Evolutionary conservation across 495 filamentous ascomycete genomes (phyloP).

Genomic region (Cetradonia linearis): DNA sequence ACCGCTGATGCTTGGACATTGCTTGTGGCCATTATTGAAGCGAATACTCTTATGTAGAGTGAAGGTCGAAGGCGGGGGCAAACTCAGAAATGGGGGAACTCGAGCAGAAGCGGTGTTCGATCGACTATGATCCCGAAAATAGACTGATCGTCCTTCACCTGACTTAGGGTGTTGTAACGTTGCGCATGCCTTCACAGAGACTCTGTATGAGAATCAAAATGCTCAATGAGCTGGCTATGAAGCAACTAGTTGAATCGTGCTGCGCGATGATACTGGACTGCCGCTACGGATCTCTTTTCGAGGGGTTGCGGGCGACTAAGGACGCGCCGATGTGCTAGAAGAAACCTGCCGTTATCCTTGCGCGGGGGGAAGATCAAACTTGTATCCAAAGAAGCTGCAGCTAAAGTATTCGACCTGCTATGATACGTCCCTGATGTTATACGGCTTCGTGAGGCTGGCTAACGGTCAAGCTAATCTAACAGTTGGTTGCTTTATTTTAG

Average conservation of each 20-base stretch:
- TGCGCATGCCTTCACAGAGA: slow-evolving; percentile 15
- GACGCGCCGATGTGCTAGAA: slow-evolving; percentile 1
- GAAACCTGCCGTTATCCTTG: slow-evolving; percentile 10
- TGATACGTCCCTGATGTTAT: background rate
- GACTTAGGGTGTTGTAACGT: slow-evolving; percentile 2
- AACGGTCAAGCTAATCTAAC: slow-evolving; percentile 11
- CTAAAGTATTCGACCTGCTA: background rate
- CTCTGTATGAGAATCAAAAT: background rate
- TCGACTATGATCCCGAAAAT: slow-evolving; percentile 13
- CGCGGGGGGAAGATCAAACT: background rate
- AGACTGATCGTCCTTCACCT: slow-evolving; percentile 15
- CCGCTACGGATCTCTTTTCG: background rate
- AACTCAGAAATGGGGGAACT: background rate
- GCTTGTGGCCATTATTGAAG: slow-evolving; percentile 21
- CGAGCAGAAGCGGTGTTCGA: slow-evolving; percentile 4
- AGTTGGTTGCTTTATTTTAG: slow-evolving; percentile 9
- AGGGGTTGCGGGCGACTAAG: slow-evolving; percentile 1
- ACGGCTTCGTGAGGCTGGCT: slow-evolving; percentile 7
- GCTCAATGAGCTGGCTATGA: background rate
- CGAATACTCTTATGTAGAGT: background rate
- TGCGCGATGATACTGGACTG: slow-evolving; percentile 2
- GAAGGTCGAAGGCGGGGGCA: background rate
- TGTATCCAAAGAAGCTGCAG: slow-evolving; percentile 1
- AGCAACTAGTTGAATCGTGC: background rate
- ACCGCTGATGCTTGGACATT: slow-evolving; percentile 30